These are phyloP conservation scores for Eragrostis curvula DNA, from an alignment of 176 grass and related monocot species.

Conservation along the genomic window DNA sequence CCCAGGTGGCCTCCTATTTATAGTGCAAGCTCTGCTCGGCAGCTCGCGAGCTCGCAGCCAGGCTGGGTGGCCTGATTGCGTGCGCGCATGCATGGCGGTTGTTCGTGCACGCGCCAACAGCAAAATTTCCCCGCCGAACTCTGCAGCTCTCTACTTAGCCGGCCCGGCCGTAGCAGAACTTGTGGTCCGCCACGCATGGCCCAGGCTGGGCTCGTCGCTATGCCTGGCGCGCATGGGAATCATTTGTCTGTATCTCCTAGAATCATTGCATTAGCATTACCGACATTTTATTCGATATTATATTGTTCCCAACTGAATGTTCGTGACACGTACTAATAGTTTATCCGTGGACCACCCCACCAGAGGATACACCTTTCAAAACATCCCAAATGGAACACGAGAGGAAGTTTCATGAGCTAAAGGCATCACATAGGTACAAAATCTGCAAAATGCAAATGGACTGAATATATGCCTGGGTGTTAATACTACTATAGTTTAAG, in stretches of 20 bases:
- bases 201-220: slow-evolving; percentile 14
- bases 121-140: slow-evolving; percentile 43
- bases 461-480: neutral
- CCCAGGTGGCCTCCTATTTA: slow-evolving; percentile 4
- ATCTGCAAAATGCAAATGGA: neutral
- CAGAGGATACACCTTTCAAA: neutral
- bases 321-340: neutral
- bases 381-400: neutral
- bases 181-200: too few relatives aligned
- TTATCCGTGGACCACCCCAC: neutral
- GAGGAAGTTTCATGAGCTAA: slow-evolving; percentile 9
- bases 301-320: neutral
- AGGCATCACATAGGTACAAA: neutral
- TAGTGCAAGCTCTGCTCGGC: slow-evolving; percentile 19
- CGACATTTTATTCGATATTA: neutral
- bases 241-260: neutral
- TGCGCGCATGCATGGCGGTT: slow-evolving; percentile 10
- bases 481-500: neutral
- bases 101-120: neutral
- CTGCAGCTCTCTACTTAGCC: neutral
- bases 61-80: neutral
- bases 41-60: neutral
- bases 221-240: neutral
- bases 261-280: slow-evolving; percentile 25
- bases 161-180: neutral